These are phyloP conservation scores for Fusarium sp. DNA, from an alignment of 2,329 filamentous ascomycete genomes.

Conservation along the genomic window DNA sequence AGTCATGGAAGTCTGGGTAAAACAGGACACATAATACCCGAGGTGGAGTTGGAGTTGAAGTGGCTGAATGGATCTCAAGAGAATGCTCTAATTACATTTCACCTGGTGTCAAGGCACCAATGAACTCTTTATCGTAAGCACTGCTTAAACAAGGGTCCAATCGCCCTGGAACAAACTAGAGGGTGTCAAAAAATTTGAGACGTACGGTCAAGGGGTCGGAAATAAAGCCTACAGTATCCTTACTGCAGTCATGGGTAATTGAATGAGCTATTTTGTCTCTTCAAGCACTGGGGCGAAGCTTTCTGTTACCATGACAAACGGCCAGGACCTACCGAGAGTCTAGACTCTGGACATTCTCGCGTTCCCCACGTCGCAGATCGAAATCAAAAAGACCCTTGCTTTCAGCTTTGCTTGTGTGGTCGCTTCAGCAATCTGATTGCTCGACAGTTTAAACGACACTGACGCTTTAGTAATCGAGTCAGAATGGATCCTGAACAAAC, in stretches of 20 bases:
- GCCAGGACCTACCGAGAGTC: background rate
- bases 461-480: background rate
- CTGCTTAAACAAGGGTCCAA: conserved; percentile 8
- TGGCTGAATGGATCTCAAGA: too few species aligned
- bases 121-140: conserved; percentile 20
- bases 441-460: background rate
- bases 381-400: conserved; percentile 8
- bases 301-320: background rate
- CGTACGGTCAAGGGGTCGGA: background rate
- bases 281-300: background rate
- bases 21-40: background rate
- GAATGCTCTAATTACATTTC: conserved; percentile 12
- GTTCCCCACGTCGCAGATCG: conserved; percentile 8
- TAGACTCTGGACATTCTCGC: background rate
- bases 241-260: accelerated
- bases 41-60: background rate
- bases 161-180: background rate
- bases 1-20: background rate
- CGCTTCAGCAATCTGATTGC: background rate
- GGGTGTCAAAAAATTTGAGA: background rate
- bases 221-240: background rate
- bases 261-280: too few species aligned
- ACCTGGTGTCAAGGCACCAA: conserved; percentile 6
- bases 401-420: background rate
- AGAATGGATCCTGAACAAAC: background rate